Evolutionary conservation across 2,329 filamentous ascomycete species (phyloP).

Genomic region (Dothistroma pini): DNA sequence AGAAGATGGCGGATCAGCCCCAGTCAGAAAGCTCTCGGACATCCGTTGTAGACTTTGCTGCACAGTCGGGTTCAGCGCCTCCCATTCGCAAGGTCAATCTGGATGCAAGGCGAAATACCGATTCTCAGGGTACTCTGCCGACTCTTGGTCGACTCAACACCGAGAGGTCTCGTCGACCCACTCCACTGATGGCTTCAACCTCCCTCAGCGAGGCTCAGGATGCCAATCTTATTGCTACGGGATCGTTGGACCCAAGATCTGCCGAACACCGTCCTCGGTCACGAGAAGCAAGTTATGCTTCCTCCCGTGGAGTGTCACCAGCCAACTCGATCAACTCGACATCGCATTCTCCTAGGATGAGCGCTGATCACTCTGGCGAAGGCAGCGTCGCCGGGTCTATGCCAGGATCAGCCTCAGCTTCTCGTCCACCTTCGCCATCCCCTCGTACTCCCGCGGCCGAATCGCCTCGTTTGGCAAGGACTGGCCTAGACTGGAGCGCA

Average conservation of each 20-base stretch:
- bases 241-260: constrained; percentile 15
- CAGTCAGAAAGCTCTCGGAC: constrained; percentile 15
- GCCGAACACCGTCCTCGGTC: constrained; percentile 18
- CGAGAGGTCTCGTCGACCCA: constrained; percentile 26
- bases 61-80: constrained; percentile 12
- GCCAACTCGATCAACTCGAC: constrained; percentile 17
- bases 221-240: constrained; percentile 9
- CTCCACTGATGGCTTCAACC: constrained; percentile 27
- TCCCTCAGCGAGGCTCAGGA: constrained; percentile 24
- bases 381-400: constrained; percentile 21
- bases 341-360: constrained; percentile 22
- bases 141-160: constrained; percentile 20
- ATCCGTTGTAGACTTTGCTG: constrained; percentile 26
- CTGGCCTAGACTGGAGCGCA: constrained; percentile 33
- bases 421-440: constrained; percentile 28
- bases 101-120: constrained; percentile 31
- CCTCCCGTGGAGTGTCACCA: constrained; percentile 28
- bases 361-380: constrained; percentile 19
- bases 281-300: constrained; percentile 25
- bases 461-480: constrained; percentile 29
- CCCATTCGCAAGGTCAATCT: constrained; percentile 24
- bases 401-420: constrained; percentile 22
- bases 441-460: constrained; percentile 22
- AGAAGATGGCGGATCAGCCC: constrained; percentile 15
- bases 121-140: constrained; percentile 25